A percentile compares a stretch with the other conserved stretches of the same genome.
phyloP scores from a whole-genome alignment of 106 monocot species.

The Acanthochlamys bracteata region DNA sequence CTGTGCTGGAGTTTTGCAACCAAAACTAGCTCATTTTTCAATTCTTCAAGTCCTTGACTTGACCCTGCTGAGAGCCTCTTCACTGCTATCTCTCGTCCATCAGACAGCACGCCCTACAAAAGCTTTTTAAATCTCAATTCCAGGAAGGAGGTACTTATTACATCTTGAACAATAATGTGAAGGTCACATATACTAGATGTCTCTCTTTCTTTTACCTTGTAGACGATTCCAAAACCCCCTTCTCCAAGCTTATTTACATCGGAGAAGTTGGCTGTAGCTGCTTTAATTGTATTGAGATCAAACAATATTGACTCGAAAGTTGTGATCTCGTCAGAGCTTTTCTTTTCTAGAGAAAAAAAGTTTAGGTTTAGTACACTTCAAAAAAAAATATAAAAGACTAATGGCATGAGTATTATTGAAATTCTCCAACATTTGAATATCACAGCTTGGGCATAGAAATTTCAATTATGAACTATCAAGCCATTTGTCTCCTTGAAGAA shows the following conservation, averaged over 20 bases:
- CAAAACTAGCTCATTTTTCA: slow-evolving; percentile 6
- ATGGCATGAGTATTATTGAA: no score
- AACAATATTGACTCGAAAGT: not conserved
- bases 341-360: not conserved
- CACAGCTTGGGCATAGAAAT: no score
- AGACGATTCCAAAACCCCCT: slow-evolving; percentile 4
- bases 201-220: slow-evolving; percentile 1
- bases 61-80: slow-evolving; percentile 5
- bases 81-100: slow-evolving; percentile 7
- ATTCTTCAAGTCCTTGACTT: slow-evolving; percentile 1
- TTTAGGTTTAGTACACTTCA: not conserved
- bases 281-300: slow-evolving; percentile 1
- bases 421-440: no score
- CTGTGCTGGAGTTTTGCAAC: slow-evolving; percentile 9
- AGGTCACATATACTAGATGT: no score
- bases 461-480: no score
- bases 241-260: slow-evolving; percentile 9
- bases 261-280: slow-evolving; percentile 6
- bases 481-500: no score
- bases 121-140: not conserved
- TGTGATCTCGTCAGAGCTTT: not conserved
- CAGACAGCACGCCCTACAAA: not conserved
- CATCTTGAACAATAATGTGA: not conserved
- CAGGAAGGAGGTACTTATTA: not conserved
- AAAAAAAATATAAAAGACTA: not conserved